Base-by-base conservation (phyloP, 2,329 filamentous ascomycete genomes). In the Xylaria sp. region DNA sequence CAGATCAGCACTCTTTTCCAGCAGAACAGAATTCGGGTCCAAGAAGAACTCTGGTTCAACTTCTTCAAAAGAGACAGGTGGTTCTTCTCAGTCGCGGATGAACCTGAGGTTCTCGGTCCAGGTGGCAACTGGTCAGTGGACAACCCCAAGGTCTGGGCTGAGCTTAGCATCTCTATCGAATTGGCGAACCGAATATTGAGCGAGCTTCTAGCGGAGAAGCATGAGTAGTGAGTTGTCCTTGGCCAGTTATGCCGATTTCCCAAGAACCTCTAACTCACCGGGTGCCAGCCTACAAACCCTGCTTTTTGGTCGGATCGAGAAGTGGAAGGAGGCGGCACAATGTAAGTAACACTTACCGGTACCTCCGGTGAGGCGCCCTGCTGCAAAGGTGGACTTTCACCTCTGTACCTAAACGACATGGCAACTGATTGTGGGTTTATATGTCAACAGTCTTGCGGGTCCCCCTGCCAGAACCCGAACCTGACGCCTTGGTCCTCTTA, bases 211-310 rank as follows among this genome's bases (percentile, higher is more conserved):
- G 30, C 52, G 4, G 62, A 64, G 4, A 55, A 19, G 35, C 58
- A 64, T 44, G 3, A 13, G 9, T 55, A 57, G 62, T 64, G 42
- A 57, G 62, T 11, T 49, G 63, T 56, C 56, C 59, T 51, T 42
- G 39, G 59, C 55, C 51, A 30, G 23, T 30, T 30, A 53, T 35
- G 23, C 23, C 10, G 16, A 54, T 42, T 34, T 4, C 4, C 34
- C 10, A 5, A 30, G 13, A 50, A 48, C 4, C 50, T 10, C 9
- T 50, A 47, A 58, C 58, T 62, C 35, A 61, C 37, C 51, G 5
- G 3, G n/a, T 51, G 8, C 8, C 23, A 63, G 61, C 34, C 2
- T 63, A 16, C 42, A 61, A 18, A 63, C 61, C 39, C 2, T 61
- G 5, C 54, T 63, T 7, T 63, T 35, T 9, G 61, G 61, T 8